phyloP scores from a whole-genome alignment of 2,329 filamentous ascomycete genomes.

The Botryotinia globosa region DNA sequence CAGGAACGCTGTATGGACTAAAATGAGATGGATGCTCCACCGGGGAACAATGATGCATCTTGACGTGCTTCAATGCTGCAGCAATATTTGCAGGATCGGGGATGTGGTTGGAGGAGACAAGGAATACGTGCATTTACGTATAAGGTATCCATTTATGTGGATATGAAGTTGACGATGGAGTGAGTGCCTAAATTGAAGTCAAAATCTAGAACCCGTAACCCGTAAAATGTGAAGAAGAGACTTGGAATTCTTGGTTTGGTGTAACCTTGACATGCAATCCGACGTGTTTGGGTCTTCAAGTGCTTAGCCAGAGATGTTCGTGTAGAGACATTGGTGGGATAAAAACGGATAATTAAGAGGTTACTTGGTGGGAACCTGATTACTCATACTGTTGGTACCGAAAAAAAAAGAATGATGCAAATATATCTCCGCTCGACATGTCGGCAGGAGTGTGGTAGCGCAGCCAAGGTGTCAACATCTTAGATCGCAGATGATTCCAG shows the following conservation, averaged over 20 bases:
- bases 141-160: background rate
- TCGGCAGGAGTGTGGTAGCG: background rate
- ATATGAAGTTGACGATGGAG: background rate
- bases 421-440: slow-evolving; percentile 9
- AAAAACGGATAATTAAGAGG: background rate
- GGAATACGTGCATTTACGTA: background rate
- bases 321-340: background rate
- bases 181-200: background rate
- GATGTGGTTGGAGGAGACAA: background rate
- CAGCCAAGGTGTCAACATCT: background rate
- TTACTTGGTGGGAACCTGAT: background rate
- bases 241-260: background rate
- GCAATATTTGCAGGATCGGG: background rate
- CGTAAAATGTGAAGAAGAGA: background rate
- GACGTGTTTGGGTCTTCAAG: background rate
- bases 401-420: background rate
- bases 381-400: background rate
- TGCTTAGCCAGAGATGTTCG: background rate
- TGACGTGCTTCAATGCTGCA: background rate
- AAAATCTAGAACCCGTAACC: background rate
- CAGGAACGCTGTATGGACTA: background rate
- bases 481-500: slow-evolving; percentile 1
- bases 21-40: background rate
- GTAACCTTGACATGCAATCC: background rate
- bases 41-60: background rate